phyloP scores from a whole-genome alignment of 768 basidiomycete species.

The Fibroporia radiculosa region DNA sequence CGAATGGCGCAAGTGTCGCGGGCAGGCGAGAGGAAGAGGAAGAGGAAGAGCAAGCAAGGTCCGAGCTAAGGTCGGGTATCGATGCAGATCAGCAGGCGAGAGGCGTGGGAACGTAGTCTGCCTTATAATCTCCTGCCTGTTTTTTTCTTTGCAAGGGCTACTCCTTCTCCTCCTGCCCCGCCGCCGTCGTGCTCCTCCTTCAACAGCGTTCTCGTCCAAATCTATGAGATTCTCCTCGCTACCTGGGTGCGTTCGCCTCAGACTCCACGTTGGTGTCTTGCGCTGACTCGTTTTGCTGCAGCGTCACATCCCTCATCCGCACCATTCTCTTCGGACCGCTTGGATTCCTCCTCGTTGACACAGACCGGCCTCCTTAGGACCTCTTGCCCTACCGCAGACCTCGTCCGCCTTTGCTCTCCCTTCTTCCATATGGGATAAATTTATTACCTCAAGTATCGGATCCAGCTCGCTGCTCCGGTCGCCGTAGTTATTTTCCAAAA shows the following conservation, averaged over 20 bases:
- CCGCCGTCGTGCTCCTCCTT: background rate
- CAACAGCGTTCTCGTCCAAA: background rate
- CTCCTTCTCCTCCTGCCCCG: conserved; percentile 1
- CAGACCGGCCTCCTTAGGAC: conserved; percentile 74
- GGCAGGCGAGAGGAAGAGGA: no score
- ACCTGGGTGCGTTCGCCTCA: conserved; percentile 7
- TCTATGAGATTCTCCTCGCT: conserved; percentile 12
- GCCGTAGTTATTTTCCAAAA: conserved; percentile 28
- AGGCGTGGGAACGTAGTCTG: background rate
- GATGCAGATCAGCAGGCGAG: no score
- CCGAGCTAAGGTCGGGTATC: no score
- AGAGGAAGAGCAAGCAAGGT: no score
- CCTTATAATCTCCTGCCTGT: background rate
- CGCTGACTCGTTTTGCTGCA: conserved; percentile 5
- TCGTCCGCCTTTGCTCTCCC: conserved; percentile 17
- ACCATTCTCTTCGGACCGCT: conserved; percentile 58
- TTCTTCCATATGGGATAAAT: conserved; percentile 34
- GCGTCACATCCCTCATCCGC: conserved; percentile 28
- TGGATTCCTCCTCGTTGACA: conserved; percentile 50
- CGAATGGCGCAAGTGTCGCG: no score
- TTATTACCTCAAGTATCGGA: conserved; percentile 21
- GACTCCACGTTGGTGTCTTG: background rate
- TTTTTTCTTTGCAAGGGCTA: conserved; percentile 3
- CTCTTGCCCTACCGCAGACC: conserved; percentile 1
- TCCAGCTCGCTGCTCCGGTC: conserved; percentile 33